phyloP scores from a whole-genome alignment of 257 asterid species.

The Nicotiana knightiana region DNA sequence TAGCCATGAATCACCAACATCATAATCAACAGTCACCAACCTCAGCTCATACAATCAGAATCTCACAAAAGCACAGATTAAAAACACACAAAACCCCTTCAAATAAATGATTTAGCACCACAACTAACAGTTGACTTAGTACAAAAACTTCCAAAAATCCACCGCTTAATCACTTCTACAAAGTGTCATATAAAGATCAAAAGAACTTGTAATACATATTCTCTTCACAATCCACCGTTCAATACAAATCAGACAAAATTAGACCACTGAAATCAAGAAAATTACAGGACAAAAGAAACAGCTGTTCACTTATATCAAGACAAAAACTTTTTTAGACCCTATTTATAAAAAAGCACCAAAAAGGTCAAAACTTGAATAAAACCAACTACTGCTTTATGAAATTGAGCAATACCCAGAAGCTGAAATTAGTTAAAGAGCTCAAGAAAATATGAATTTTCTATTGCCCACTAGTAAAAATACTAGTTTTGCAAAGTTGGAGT shows the following conservation, averaged over 20 bases:
- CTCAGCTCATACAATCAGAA: slow-evolving; percentile 13
- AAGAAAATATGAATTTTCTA: slow-evolving; percentile 11
- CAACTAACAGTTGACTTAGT: slow-evolving; percentile 6
- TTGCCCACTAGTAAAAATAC: slow-evolving; percentile 17
- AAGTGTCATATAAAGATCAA: slow-evolving; percentile 7
- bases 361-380: slow-evolving; percentile 9
- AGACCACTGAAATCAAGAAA: slow-evolving; percentile 16
- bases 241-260: slow-evolving; percentile 34
- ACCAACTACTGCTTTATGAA: slow-evolving; percentile 10
- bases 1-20: slow-evolving; percentile 35
- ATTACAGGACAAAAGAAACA: slow-evolving; percentile 14
- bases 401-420: slow-evolving; percentile 26
- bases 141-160: slow-evolving; percentile 15
- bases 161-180: slow-evolving; percentile 2
- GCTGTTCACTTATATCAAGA: neutral
- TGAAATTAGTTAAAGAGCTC: neutral
- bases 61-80: neutral
- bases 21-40: slow-evolving; percentile 19
- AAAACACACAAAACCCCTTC: slow-evolving; percentile 4
- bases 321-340: neutral
- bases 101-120: neutral
- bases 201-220: slow-evolving; percentile 15
- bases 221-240: slow-evolving; percentile 16
- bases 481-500: neutral
- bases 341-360: slow-evolving; percentile 15